phyloP scores from a whole-genome alignment of 2,329 filamentous ascomycete species.

The Arthrinium puccinioides region DNA sequence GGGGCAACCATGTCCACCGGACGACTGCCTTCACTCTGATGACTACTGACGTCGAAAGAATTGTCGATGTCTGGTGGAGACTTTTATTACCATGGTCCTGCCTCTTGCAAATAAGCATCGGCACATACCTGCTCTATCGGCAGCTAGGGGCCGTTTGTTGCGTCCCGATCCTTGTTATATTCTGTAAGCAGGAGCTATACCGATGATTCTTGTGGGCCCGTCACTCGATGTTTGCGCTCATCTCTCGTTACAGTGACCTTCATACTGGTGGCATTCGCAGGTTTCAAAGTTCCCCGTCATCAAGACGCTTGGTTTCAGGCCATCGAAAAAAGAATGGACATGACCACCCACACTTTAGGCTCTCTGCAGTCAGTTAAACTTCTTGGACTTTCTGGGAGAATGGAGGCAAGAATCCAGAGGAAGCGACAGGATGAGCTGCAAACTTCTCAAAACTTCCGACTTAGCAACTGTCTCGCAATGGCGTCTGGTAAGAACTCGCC shows the following conservation, averaged over 20 bases:
- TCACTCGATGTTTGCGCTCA: too few relatives aligned
- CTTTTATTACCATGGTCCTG: constrained; percentile 4
- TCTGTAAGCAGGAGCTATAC: background rate
- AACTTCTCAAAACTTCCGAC: constrained; percentile 3
- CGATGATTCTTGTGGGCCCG: too few relatives aligned
- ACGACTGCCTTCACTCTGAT: constrained; percentile 1
- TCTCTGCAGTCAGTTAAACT: constrained; percentile 6
- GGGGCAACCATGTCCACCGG: background rate
- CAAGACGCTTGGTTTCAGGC: constrained; percentile 5
- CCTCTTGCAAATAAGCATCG: constrained; percentile 1
- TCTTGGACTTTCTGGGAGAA: constrained; percentile 2
- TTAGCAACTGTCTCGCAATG: background rate
- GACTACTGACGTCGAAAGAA: constrained; percentile 4
- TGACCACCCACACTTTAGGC: constrained; percentile 2
- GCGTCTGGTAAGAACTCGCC: background rate
- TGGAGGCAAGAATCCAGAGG: constrained; percentile 1
- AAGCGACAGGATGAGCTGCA: constrained; percentile 1
- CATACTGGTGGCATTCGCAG: constrained; percentile 1
- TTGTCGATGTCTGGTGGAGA: constrained; percentile 3
- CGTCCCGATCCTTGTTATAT: constrained; percentile 4
- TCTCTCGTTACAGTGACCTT: too few relatives aligned
- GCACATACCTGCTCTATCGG: constrained; percentile 5
- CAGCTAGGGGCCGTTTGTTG: constrained; percentile 5
- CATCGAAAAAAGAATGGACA: constrained; percentile 1
- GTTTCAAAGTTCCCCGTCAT: background rate